Evolutionary conservation across 345 rosid species (phyloP), one percentile per base, ranked within the genome.

Genomic region (Brassica cretica): DNA sequence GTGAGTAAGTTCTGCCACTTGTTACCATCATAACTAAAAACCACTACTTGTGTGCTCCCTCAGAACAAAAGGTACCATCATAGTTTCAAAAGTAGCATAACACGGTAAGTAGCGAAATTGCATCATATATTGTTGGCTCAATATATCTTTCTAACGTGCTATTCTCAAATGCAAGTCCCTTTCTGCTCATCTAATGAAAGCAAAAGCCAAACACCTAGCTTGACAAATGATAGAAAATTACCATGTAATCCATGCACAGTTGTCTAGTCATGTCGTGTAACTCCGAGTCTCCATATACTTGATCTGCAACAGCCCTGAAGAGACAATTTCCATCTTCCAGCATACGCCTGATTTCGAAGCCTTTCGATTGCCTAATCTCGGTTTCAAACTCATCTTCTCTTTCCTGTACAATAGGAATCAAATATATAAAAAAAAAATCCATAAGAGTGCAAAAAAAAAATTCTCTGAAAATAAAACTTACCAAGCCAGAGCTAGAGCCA

Each of bases 161-260:
- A 7, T 33, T 33, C 8, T 7, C 37, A 33, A 33, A 33, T 5
- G 37, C 37, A 33, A 33, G 6, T 33, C 37, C 24, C 24, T 21
- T 21, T 21, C 24, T 21, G 33, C 39, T 66, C 33, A 41, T 58
- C 62, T 41, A 56, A 30, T 32, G 35, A 72, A 78, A 66, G 53
- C 30, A 58, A 58, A 66, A 14, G 11, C 49, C n/a, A 58, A 6
- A 73, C 2, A 21, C 53, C 33, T 24, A 73, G 24, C n/a, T 61
- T 2, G 11, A 37, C 5, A 63, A 69, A 55, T 0, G n/a, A 53
- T 5, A 78, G 46, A 6, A 65, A 9, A 30, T 70, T 91, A 96
- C 99, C 99, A 96, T 93, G 80, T 96, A 93, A 73, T 96, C 97
- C 66, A 96, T 86, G 89, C 99, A 93, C 98, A 96, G 80, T 82